Evolutionary conservation across 169 alveolate genomes (phyloP), one percentile per base, ranked within the genome.

Genomic region (Plasmodium sp.): DNA sequence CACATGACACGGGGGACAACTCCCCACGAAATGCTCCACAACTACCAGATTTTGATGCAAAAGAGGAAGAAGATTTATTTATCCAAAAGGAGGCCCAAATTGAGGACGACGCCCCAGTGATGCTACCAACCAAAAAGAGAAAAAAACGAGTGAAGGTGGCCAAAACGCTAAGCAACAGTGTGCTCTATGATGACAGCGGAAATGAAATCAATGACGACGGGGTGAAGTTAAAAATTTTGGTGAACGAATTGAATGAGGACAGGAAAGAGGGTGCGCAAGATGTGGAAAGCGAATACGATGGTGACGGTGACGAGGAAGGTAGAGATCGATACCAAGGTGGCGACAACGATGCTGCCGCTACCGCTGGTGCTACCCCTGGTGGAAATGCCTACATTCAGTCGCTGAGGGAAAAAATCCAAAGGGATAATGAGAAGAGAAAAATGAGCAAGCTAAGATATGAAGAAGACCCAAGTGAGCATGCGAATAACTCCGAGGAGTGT

Each of bases 181-280:
- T 77, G 18, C 81, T 86, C 48, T 86, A 86, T 71, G 93, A 86
- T 86, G 93, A 86, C 27, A 31, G 18, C 67, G 93, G 93, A 12
- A 86, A 86, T 86, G 93, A 86, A 86, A 86, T 86, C 79, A 75
- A 45, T 48, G 93, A 86, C 45, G 93, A 86, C 22, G 81, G 81
- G 56, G 67, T 36, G 18, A 86, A 86, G 81, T 75, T 86, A 51
- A 86, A 75, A 79, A 86, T 86, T 10, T 86, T 86, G 45, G 86
- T 86, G 22, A 77, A 86, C 72, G 84, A 86, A 56, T 51, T 86
- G 72, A 86, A 86, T 86, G 86, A 71, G 67, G 10, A 77, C 58
- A 12, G 6, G 6, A 43, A 84, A 36, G 84, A 45, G 27, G 93
- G 48, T 31, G 48, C 43, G 31, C 34, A 71, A 4, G 83, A 2